These are phyloP conservation scores for Pleurotus pulmonarius DNA, from an alignment of 768 basidiomycete genomes.

Conservation along the genomic window DNA sequence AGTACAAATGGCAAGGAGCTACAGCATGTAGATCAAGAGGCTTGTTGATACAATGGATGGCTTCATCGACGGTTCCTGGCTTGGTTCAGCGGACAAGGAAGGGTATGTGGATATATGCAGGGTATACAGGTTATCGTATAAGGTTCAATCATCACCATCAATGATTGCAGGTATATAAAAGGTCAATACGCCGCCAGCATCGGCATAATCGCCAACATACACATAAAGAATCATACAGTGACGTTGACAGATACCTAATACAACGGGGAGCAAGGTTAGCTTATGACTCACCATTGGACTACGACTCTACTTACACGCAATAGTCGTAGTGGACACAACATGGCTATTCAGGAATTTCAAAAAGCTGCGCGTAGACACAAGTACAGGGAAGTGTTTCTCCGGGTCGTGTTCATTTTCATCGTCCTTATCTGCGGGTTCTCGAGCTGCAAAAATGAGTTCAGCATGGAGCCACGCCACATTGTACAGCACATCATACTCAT, in stretches of 20 bases:
- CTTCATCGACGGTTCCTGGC: too few relatives aligned
- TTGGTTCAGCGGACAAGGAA: too few relatives aligned
- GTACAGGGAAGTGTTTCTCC: conserved; percentile 56
- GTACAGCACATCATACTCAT: conserved; percentile 30
- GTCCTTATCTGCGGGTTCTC: conserved; percentile 26
- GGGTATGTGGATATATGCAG: too few relatives aligned
- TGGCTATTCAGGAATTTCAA: conserved; percentile 80
- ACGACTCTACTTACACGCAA: conserved; percentile 59
- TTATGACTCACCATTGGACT: too few relatives aligned
- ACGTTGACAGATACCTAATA: conserved; percentile 71
- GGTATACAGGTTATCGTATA: too few relatives aligned
- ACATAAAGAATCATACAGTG: conserved; percentile 88
- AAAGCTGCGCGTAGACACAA: conserved; percentile 71
- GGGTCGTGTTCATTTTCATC: conserved; percentile 44
- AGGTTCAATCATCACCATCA: conserved; percentile 38
- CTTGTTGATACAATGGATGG: too few relatives aligned
- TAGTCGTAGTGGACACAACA: conserved; percentile 77
- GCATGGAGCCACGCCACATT: not conserved
- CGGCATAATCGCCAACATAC: conserved; percentile 77
- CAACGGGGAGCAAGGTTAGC: not conserved
- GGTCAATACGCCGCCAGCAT: conserved; percentile 81
- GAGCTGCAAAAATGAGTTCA: not conserved
- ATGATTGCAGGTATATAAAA: conserved; percentile 84
- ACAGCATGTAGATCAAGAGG: too few relatives aligned
- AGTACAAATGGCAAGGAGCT: too few relatives aligned